Evolutionary conservation across 805 yeast species (phyloP).

Genomic region (Cyberlindnera amylophila): DNA sequence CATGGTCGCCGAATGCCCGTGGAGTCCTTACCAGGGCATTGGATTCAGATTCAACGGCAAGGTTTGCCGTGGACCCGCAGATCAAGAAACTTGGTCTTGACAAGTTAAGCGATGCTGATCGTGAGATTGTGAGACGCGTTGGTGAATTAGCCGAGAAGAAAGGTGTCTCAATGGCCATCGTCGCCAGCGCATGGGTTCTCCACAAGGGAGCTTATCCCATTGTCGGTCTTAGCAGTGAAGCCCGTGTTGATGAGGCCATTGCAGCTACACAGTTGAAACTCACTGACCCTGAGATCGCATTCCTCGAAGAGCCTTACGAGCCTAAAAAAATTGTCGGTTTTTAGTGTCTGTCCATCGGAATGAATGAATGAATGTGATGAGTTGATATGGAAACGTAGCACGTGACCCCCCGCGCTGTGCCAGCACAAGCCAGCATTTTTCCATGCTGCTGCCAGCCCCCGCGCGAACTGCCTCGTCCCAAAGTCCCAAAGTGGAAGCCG

Average conservation of each 20-base stretch:
- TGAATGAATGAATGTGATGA: too few species aligned
- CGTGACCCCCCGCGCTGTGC: too few species aligned
- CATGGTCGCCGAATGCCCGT: conserved; percentile 57
- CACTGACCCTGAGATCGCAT: conserved; percentile 13
- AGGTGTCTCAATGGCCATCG: conserved; percentile 47
- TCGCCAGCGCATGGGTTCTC: conserved; percentile 50
- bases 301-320: conserved; percentile 16
- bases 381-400: too few species aligned
- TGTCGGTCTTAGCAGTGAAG: conserved; percentile 44
- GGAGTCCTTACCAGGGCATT: conserved; percentile 51
- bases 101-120: conserved; percentile 20
- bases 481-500: neutral
- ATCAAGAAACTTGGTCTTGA: conserved; percentile 5
- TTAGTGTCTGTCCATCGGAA: too few species aligned
- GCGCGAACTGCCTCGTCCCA: too few species aligned
- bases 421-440: too few species aligned
- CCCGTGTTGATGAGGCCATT: conserved; percentile 49
- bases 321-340: conserved; percentile 8
- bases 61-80: conserved; percentile 8
- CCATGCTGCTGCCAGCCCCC: neutral
- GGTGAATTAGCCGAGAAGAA: conserved; percentile 47
- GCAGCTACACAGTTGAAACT: conserved; percentile 28
- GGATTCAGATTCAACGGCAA: conserved; percentile 9
- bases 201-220: conserved; percentile 50
- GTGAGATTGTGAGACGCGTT: conserved; percentile 41